Evolutionary conservation across 2,329 filamentous ascomycete genomes (phyloP), one percentile per base, ranked within the genome.

Genomic region (Chrysosporium queenslandicum): DNA sequence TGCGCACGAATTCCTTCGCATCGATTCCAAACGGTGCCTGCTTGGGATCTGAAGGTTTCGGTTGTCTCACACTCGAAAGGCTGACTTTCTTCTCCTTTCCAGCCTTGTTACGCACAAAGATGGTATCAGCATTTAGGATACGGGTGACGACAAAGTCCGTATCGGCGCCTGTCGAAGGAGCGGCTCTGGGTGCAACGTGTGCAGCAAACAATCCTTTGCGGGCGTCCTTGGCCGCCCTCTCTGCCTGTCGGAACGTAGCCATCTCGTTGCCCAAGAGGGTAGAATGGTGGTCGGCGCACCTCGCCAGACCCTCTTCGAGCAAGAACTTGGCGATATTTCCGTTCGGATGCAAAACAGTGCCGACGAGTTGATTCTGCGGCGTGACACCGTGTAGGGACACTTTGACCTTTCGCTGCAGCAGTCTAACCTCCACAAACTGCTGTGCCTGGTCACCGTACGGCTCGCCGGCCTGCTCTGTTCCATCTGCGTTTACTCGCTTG

Each of bases 231-330:
- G 92, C 92, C 54, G 79, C 74, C 68, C 87, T 91, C 73, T 98
- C 92, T 1, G 92, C 90, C 58, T 86, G 81, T 57, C 92, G 82
- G 53, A 97, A 80, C 53, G 79, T 69, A 39, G 85, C 83, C 92
- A 98, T 98, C 62, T 91, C 87, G 46, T 81, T 74, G 41, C 92
- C 92, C 9, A 98, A 79, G 72, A 96, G 77, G 36, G 89, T 94
- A 0, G 91, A 94, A 73, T 98, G 92, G 71, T 92, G 90, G 69
- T 98, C 92, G 58, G 90, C 89, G 74, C 91, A 97, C 63, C 88
- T 81, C 37, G 91, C 92, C 52, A 97, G 77, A 61, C 92, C 92
- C 50, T 89, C 87, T 62, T 91, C 82, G 41, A 98, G 81, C 40
- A 98, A 71, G 68, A 94, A 94, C 59, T 87, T 87, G 57, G 90